These are phyloP conservation scores for Emydomyces testavorans DNA, from an alignment of 2,329 filamentous ascomycete species.

Conservation along the genomic window DNA sequence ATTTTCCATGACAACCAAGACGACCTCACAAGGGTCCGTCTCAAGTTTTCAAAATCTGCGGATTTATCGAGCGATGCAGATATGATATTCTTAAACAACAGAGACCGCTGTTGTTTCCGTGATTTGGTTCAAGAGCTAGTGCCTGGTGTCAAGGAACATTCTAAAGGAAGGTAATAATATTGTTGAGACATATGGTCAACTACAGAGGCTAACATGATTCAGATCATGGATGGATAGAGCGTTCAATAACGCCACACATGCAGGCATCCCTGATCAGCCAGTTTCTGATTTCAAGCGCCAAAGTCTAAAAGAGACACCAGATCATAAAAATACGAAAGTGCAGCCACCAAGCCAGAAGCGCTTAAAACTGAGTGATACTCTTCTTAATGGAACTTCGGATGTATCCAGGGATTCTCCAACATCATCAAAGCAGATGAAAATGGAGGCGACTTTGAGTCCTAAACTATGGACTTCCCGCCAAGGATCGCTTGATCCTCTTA, in stretches of 20 bases:
- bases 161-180: conserved; percentile 7
- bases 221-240: conserved; percentile 28
- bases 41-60: conserved; percentile 20
- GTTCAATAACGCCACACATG: not conserved
- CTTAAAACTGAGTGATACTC: conserved; percentile 12
- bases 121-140: not conserved
- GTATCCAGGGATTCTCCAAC: not conserved
- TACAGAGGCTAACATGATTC: conserved; percentile 3
- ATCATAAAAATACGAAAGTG: not conserved
- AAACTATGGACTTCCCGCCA: not conserved
- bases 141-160: conserved; percentile 2
- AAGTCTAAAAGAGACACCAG: conserved; percentile 18
- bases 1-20: conserved; percentile 17
- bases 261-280: conserved; percentile 6
- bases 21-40: conserved; percentile 23
- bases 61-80: not conserved
- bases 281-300: conserved; percentile 19
- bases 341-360: conserved; percentile 12
- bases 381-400: conserved; percentile 7
- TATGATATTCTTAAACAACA: conserved; percentile 10
- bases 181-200: not conserved
- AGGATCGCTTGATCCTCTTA: not conserved
- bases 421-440: not conserved
- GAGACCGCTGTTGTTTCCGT: conserved; percentile 7
- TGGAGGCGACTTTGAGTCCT: not conserved